phyloP scores from a whole-genome alignment of 2,329 filamentous ascomycete species.

The Zasmidium cellare region DNA sequence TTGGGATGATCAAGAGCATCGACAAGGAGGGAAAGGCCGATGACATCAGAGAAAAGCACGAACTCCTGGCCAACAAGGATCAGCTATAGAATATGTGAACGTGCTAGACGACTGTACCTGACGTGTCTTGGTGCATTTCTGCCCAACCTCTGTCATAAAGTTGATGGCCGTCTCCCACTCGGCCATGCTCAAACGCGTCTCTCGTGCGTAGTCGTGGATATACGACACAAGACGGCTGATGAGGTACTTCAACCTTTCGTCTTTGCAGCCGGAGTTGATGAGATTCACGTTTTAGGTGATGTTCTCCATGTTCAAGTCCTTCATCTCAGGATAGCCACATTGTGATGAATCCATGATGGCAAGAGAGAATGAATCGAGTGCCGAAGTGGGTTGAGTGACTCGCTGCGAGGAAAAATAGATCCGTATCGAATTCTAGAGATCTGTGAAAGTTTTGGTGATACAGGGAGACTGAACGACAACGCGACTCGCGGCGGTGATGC shows the following conservation, averaged over 20 bases:
- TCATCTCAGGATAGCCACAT: slow-evolving; percentile 54
- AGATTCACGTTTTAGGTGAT: slow-evolving; percentile 74
- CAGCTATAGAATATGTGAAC: too few relatives aligned
- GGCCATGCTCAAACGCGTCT: slow-evolving; percentile 71
- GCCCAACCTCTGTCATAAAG: slow-evolving; percentile 70
- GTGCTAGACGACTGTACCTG: slow-evolving; percentile 62
- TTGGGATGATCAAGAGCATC: slow-evolving; percentile 84
- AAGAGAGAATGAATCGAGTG: too few relatives aligned
- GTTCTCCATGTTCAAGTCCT: slow-evolving; percentile 75
- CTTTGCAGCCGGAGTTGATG: slow-evolving; percentile 70
- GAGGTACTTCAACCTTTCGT: slow-evolving; percentile 69
- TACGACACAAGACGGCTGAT: slow-evolving; percentile 73
- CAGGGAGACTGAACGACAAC: too few relatives aligned
- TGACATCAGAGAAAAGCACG: slow-evolving; percentile 77
- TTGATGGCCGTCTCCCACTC: slow-evolving; percentile 76
- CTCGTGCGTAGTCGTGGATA: slow-evolving; percentile 78
- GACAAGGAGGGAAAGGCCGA: slow-evolving; percentile 77
- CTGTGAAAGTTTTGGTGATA: too few relatives aligned
- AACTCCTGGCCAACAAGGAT: too few relatives aligned
- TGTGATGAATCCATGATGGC: slow-evolving; percentile 45
- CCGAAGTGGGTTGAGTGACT: too few relatives aligned
- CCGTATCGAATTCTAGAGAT: too few relatives aligned
- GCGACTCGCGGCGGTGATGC: too few relatives aligned
- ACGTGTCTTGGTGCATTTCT: slow-evolving; percentile 72
- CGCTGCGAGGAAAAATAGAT: too few relatives aligned